Percentiles rank a stretch among this genome's conserved stretches.
Conservation (phyloP, 768 basidiomycete genomes). For the Cystofilobasidium ferigula region DNA sequence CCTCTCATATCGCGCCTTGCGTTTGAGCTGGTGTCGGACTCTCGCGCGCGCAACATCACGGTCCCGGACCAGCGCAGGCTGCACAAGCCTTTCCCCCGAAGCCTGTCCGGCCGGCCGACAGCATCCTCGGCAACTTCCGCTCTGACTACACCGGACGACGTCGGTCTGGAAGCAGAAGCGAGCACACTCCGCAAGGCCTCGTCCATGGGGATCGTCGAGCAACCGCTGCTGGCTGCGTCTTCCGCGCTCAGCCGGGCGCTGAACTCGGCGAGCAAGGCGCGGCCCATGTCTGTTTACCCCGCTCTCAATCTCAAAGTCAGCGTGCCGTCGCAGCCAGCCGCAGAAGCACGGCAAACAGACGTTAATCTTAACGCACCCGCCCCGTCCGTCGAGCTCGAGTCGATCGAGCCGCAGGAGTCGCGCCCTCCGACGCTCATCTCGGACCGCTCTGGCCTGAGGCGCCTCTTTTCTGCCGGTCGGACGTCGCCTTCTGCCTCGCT, state of each 20-base stretch:
- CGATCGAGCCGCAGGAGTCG: slow-evolving; percentile 23
- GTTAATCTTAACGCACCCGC: too few relatives aligned
- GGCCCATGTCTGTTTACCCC: background rate
- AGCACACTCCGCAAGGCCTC: background rate
- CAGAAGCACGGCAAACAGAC: too few relatives aligned
- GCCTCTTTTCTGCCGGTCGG: background rate
- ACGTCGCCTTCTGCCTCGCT: background rate
- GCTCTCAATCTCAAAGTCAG: background rate
- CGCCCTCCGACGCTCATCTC: slow-evolving; percentile 21
- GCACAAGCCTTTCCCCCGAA: too few relatives aligned
- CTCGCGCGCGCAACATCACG: slow-evolving; percentile 14
- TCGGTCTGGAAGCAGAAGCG: background rate
- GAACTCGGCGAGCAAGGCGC: slow-evolving; percentile 3
- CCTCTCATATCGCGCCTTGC: slow-evolving; percentile 4
- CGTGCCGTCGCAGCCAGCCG: too few relatives aligned
- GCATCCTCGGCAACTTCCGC: background rate
- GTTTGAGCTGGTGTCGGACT: slow-evolving; percentile 13
- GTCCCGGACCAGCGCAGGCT: background rate
- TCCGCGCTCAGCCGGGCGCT: slow-evolving; percentile 19
- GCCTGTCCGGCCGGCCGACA: background rate
- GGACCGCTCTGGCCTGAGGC: background rate
- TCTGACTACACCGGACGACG: background rate
- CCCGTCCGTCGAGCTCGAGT: slow-evolving; percentile 22
- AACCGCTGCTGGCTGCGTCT: slow-evolving; percentile 10
- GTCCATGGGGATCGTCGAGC: slow-evolving; percentile 1